Evolutionary conservation across 108 stramenopile genomes (phyloP).

Genomic region (Fragilariopsis cylindrus): DNA sequence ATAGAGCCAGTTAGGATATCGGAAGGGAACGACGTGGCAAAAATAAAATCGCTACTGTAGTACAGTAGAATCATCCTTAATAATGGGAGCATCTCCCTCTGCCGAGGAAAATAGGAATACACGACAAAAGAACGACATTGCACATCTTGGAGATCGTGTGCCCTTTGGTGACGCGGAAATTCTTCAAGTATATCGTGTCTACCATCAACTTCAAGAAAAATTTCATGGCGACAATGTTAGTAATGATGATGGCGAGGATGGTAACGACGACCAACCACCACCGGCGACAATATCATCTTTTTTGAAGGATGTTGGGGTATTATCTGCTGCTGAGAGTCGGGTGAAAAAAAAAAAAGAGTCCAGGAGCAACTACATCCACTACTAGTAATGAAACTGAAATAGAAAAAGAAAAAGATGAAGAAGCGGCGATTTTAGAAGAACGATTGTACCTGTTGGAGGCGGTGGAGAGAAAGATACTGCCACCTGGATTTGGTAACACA

Average conservation of each 20-base stretch:
- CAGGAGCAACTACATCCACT: not conserved
- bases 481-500: constrained; percentile 37
- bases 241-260: not conserved
- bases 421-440: constrained; percentile 12
- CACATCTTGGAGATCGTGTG: constrained; percentile 48
- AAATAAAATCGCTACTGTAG: no score
- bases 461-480: constrained; percentile 40
- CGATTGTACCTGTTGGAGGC: constrained; percentile 31
- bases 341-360: not conserved
- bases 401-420: not conserved
- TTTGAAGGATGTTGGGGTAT: constrained; percentile 33
- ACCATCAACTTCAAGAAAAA: constrained; percentile 15
- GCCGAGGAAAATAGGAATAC: not conserved
- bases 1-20: not conserved
- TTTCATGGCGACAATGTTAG: not conserved
- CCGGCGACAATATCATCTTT: constrained; percentile 24
- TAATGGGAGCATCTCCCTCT: constrained; percentile 25
- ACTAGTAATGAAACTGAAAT: not conserved
- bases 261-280: constrained; percentile 5
- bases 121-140: constrained; percentile 41
- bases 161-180: constrained; percentile 66
- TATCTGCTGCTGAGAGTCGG: constrained; percentile 2
- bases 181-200: constrained; percentile 40
- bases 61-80: not conserved
- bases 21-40: not conserved